Base-by-base conservation (phyloP, 2,329 filamentous ascomycete species). In the Stemphylium beticola region DNA sequence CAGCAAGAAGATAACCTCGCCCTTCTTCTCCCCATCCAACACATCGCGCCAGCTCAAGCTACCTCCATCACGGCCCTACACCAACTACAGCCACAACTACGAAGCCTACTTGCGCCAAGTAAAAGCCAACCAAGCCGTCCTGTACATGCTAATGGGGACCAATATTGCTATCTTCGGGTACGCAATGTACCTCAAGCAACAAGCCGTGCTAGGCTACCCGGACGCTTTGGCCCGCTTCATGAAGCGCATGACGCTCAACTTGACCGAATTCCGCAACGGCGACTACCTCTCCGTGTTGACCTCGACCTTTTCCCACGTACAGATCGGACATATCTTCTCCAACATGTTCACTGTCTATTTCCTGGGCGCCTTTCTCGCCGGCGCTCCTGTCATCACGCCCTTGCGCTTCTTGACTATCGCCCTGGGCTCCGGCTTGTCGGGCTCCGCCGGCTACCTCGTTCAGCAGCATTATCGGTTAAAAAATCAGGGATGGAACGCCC, bases 291-390 rank as follows among this genome's bases (percentile, higher is more conserved):
- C 76, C 1, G 9, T 74, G 2, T 8, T 81, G 32, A 79, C 78
- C 0, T 65, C 60, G 10, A 68, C 68, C 12, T 79, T 81, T 58
- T 74, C 74, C 1, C 79, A 82, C 45, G 18, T 59, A 2, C 48
- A 66, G 4, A 12, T 69, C 1, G 14, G 52, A 1, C 79, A 82
- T 58, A 62, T 80, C 38, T 49, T 62, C 8, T 70, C 73, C 58
- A 81, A 81, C 62, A 76, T 80, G 74, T 15, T 79, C 10, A 61
- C 72, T 1, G 64, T 79, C 29, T 69, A 74, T 44, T 71, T 68
- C 11, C 69, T 81, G 20, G 76, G 71, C n/a, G 41, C 39, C 0
- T 57, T 76, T 8, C 50, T 81, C 3, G 68, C 66, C 6, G 18
- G 32, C 2, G 56, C 69, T 0, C 73, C 74, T 3, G 58, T 66